Conservation (phyloP, 257 asterid species). For the Gardenia jasminoides region DNA sequence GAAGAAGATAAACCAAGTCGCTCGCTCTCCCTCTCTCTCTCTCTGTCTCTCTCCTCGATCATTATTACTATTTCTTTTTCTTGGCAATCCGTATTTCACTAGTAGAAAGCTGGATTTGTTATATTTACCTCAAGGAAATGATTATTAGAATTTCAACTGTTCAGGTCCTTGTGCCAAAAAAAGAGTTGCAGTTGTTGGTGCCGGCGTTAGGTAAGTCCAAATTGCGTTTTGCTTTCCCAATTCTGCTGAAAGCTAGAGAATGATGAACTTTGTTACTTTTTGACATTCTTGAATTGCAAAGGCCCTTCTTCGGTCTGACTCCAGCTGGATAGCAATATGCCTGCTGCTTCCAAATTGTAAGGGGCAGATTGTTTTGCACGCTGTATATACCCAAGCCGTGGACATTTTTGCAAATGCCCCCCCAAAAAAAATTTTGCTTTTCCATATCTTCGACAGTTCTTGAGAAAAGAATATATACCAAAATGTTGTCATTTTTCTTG, state of each 20-base stretch:
- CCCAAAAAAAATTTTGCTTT: neutral
- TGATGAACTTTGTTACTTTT: too few relatives aligned
- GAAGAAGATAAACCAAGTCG: slow-evolving; percentile 11
- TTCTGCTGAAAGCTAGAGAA: too few relatives aligned
- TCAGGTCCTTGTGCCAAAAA: slow-evolving; percentile 39
- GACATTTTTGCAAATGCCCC: neutral
- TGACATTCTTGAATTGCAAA: neutral
- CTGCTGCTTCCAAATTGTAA: neutral
- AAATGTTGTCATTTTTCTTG: neutral
- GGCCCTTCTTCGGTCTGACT: neutral
- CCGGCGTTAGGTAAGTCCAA: slow-evolving; percentile 66
- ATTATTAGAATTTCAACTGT: slow-evolving; percentile 13
- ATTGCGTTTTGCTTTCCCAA: too few relatives aligned
- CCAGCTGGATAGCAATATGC: too few relatives aligned
- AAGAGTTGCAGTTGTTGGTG: slow-evolving; percentile 81
- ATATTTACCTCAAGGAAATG: neutral
- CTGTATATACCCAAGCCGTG: neutral
- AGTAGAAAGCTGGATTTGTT: neutral
- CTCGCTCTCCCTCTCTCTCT: neutral
- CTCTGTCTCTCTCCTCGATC: too few relatives aligned
- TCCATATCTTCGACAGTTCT: neutral
- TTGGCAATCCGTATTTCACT: too few relatives aligned
- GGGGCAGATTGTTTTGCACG: neutral
- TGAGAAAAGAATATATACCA: too few relatives aligned
- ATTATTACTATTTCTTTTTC: neutral